phyloP scores from a whole-genome alignment of 208 protist species.

The Giardia muris region DNA sequence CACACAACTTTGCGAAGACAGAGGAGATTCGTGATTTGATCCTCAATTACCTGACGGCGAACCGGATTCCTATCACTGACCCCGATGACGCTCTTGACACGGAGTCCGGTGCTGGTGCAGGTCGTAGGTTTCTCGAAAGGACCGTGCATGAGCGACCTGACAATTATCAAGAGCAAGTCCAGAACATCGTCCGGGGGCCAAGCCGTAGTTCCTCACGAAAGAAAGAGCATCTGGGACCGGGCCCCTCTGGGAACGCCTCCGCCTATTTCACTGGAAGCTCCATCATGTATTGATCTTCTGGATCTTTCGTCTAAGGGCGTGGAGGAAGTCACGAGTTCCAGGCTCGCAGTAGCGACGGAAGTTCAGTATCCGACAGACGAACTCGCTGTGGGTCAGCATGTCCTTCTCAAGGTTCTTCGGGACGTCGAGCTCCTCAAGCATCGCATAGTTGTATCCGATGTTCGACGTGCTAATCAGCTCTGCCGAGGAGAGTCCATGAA shows the following conservation, averaged over 20 bases:
- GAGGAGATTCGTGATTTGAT: background rate
- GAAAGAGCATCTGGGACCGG: no score
- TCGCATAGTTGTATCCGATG: background rate
- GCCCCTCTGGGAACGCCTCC: no score
- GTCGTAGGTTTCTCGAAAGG: background rate
- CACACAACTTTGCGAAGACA: background rate
- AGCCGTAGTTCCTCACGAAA: background rate
- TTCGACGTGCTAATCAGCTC: background rate
- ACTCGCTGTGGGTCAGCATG: background rate
- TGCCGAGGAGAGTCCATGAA: background rate
- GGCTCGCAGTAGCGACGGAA: background rate
- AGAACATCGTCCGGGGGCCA: background rate
- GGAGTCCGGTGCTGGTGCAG: no score
- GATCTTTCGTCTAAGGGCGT: background rate
- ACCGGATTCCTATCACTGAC: background rate
- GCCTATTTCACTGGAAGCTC: no score
- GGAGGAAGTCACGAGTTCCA: background rate
- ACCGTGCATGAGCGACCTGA: background rate
- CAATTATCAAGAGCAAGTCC: background rate
- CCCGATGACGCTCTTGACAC: background rate
- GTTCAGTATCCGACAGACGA: background rate
- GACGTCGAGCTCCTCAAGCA: background rate
- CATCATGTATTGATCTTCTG: no score
- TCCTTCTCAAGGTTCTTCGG: background rate
- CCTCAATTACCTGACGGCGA: background rate